Percentiles rank a stretch among this genome's conserved stretches.
phyloP scores from a whole-genome alignment of 192 early-diverging fungal genomes.

The Rhizoclosmatium globosum region DNA sequence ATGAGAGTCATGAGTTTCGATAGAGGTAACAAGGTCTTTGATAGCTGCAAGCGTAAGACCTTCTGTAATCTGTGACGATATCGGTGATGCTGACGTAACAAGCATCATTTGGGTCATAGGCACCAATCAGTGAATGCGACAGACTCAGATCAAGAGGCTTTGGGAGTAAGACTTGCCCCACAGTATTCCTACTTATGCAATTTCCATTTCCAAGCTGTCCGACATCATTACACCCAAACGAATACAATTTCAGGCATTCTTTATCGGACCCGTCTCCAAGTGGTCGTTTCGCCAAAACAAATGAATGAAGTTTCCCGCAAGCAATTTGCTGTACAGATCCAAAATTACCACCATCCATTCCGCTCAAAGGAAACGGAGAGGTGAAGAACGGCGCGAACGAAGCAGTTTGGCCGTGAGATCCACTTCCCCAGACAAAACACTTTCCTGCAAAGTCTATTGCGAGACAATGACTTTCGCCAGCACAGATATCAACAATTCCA shows the following conservation, averaged over 20 bases:
- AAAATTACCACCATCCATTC: conserved; percentile 28
- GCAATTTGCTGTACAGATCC: not conserved
- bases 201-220: conserved; percentile 29
- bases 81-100: not conserved
- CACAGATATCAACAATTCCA: conserved; percentile 13
- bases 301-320: not conserved
- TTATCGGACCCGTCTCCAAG: conserved; percentile 2
- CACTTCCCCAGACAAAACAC: conserved; percentile 29
- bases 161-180: not conserved
- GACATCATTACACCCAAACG: conserved; percentile 22
- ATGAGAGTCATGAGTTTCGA: conserved; percentile 3
- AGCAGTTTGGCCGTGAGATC: conserved; percentile 17
- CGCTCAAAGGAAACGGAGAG: not conserved
- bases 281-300: not conserved
- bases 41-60: conserved; percentile 5
- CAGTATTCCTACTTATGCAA: not conserved
- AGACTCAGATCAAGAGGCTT: not conserved
- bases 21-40: not conserved
- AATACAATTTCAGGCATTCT: conserved; percentile 19
- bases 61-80: not conserved
- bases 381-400: not conserved
- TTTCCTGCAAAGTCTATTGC: conserved; percentile 16
- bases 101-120: conserved; percentile 20
- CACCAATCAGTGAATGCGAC: not conserved
- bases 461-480: not conserved